phyloP scores from a whole-genome alignment of 192 early-diverging fungal species.

The Geranomyces michiganensis region DNA sequence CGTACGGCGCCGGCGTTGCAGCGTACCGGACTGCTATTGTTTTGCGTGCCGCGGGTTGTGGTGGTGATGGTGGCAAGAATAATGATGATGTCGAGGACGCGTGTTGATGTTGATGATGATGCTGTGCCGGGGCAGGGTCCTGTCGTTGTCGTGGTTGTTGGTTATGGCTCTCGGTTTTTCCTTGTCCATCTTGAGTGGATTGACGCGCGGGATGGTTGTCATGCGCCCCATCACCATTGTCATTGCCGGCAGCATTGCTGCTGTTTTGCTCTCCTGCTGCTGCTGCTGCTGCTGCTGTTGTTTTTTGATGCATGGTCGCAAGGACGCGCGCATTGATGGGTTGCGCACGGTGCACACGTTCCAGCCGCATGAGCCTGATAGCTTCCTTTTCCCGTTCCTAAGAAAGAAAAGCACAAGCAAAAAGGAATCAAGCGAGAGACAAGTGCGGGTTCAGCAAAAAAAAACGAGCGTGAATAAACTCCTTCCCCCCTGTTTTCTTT shows the following conservation, averaged over 20 bases:
- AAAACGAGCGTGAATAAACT: background rate
- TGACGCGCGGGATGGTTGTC: too few species aligned
- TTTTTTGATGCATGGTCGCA: conserved; percentile 58
- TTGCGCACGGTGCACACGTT: conserved; percentile 63
- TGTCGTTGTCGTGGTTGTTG: too few species aligned
- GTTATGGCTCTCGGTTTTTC: too few species aligned
- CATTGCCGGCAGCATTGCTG: too few species aligned
- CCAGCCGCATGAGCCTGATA: conserved; percentile 56
- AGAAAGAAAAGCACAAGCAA: background rate
- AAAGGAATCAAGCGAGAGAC: background rate
- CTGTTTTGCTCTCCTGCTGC: too few species aligned
- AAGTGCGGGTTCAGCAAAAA: background rate
- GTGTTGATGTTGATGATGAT: too few species aligned
- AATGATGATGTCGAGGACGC: too few species aligned
- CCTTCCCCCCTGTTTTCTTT: too few species aligned
- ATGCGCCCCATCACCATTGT: too few species aligned
- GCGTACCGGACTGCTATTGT: background rate
- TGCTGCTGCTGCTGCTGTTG: conserved; percentile 4
- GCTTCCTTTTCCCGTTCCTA: conserved; percentile 58
- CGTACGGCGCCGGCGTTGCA: background rate
- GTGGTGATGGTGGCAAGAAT: too few species aligned
- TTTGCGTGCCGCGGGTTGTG: background rate
- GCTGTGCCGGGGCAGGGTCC: too few species aligned
- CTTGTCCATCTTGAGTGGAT: too few species aligned
- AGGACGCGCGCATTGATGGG: conserved; percentile 39